Evolutionary conservation across 306 rosid genomes (phyloP).

Genomic region (Lathyrus sativus): DNA sequence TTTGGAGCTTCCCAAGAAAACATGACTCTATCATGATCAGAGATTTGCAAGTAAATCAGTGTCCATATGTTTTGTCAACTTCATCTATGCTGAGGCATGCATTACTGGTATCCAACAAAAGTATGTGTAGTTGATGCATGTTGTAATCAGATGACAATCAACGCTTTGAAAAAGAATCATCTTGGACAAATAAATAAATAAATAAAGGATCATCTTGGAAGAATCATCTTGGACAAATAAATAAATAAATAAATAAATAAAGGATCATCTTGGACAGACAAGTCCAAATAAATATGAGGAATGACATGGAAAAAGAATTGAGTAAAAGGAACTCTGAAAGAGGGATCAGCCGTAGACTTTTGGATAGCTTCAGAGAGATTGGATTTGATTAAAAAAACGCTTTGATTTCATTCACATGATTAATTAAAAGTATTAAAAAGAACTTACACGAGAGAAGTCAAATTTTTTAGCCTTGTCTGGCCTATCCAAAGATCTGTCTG

Average conservation of each 20-base stretch:
- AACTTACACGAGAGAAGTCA: constrained; percentile 62
- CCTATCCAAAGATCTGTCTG: constrained; percentile 56
- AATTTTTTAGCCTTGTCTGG: constrained; percentile 59
- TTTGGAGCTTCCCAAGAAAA: constrained; percentile 29
- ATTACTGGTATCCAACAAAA: constrained; percentile 17
- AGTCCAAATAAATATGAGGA: constrained; percentile 17
- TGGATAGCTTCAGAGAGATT: constrained; percentile 6
- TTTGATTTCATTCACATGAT: constrained; percentile 19
- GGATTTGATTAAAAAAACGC: constrained; percentile 25
- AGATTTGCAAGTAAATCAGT: constrained; percentile 20
- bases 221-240: no score
- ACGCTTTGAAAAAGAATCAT: not conserved
- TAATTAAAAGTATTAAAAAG: constrained; percentile 28
- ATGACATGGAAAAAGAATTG: constrained; percentile 9
- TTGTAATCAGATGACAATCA: constrained; percentile 18
- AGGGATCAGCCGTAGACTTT: constrained; percentile 3
- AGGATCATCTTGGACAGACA: constrained; percentile 10
- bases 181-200: no score
- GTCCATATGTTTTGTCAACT: constrained; percentile 16
- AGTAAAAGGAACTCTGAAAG: constrained; percentile 26
- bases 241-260: not conserved
- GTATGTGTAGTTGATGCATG: not conserved
- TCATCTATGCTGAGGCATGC: constrained; percentile 16
- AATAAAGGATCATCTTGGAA: no score
- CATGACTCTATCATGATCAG: not conserved